Evolutionary conservation across 768 basidiomycete species (phyloP).

Genomic region (Termitomyces titanicus): DNA sequence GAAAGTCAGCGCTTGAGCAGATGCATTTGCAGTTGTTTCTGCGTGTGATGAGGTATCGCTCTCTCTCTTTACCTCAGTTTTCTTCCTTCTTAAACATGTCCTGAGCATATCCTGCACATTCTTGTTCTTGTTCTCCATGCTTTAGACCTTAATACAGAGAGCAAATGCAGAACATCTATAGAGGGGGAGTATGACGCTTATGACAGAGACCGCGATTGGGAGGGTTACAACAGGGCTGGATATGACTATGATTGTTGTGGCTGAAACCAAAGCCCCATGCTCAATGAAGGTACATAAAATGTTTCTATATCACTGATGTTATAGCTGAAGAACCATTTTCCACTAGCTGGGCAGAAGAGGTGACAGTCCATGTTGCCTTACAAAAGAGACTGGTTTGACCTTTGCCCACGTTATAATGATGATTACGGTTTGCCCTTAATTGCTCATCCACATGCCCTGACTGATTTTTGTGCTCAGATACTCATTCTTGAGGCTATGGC

Average conservation of each 20-base stretch:
- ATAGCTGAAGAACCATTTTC: constrained; percentile 9
- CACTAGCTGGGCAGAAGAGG: constrained; percentile 64
- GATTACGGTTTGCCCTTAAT: constrained; percentile 62
- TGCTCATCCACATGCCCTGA: constrained; percentile 4
- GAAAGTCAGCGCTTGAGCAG: constrained; percentile 86
- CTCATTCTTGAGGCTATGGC: constrained; percentile 61
- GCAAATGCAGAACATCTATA: constrained; percentile 52
- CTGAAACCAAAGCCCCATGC: constrained; percentile 72
- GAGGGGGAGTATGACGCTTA: constrained; percentile 67
- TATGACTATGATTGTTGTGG: constrained; percentile 70
- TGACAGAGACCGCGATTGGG: constrained; percentile 70
- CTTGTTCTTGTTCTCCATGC: constrained; percentile 81
- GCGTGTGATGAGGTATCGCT: constrained; percentile 71
- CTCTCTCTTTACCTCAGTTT: constrained; percentile 56
- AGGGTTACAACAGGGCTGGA: constrained; percentile 62
- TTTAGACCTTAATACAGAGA: constrained; percentile 57
- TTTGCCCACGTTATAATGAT: constrained; percentile 77
- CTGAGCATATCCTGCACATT: constrained; percentile 80
- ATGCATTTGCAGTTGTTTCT: constrained; percentile 86
- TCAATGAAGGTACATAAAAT: constrained; percentile 56
- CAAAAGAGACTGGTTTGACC: constrained; percentile 80
- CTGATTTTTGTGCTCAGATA: constrained; percentile 37
- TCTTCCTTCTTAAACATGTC: constrained; percentile 67
- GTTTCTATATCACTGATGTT: neutral
- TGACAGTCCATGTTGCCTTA: constrained; percentile 79